Evolutionary conservation across 2,329 filamentous ascomycete genomes (phyloP).

Genomic region (Pseudopithomyces maydicus): DNA sequence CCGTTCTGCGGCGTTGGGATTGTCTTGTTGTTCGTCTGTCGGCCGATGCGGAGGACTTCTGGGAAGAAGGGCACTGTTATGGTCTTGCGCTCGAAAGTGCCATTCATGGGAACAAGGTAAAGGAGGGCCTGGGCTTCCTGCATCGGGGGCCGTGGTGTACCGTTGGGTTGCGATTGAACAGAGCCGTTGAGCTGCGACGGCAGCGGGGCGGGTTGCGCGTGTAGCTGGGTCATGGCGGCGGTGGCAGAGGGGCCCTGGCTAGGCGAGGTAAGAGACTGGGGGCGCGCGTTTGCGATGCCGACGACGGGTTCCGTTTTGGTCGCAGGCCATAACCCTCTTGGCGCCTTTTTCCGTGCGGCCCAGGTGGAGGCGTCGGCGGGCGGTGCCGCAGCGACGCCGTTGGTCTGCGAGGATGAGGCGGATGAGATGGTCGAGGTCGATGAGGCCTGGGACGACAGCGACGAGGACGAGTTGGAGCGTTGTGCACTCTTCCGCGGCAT

Average conservation of each 20-base stretch:
- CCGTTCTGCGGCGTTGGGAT: slow-evolving; percentile 89
- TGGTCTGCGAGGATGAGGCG: slow-evolving; percentile 64
- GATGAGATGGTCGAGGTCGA: slow-evolving; percentile 69
- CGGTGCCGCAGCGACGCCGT: slow-evolving; percentile 58
- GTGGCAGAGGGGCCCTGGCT: slow-evolving; percentile 64
- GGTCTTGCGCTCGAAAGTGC: slow-evolving; percentile 95
- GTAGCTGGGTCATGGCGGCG: slow-evolving; percentile 66
- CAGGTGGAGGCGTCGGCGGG: slow-evolving; percentile 40
- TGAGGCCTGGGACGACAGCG: slow-evolving; percentile 68
- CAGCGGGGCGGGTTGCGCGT: slow-evolving; percentile 63
- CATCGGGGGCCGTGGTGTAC: slow-evolving; percentile 51
- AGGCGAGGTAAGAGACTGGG: slow-evolving; percentile 64
- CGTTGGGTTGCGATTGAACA: slow-evolving; percentile 63
- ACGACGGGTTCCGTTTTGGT: slow-evolving; percentile 70
- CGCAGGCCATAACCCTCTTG: slow-evolving; percentile 66
- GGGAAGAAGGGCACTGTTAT: slow-evolving; percentile 91
- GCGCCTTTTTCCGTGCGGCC: slow-evolving; percentile 56
- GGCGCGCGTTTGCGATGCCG: slow-evolving; percentile 64
- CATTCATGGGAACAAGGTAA: slow-evolving; percentile 87
- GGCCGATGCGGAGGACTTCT: slow-evolving; percentile 92
- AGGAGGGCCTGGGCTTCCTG: slow-evolving; percentile 75
- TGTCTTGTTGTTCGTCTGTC: slow-evolving; percentile 97
- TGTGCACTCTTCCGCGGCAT: slow-evolving; percentile 86
- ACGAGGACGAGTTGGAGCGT: slow-evolving; percentile 89
- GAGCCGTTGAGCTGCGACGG: slow-evolving; percentile 73